Evolutionary conservation across 2,329 filamentous ascomycete species (phyloP).

Genomic region (Talaromyces sp.): DNA sequence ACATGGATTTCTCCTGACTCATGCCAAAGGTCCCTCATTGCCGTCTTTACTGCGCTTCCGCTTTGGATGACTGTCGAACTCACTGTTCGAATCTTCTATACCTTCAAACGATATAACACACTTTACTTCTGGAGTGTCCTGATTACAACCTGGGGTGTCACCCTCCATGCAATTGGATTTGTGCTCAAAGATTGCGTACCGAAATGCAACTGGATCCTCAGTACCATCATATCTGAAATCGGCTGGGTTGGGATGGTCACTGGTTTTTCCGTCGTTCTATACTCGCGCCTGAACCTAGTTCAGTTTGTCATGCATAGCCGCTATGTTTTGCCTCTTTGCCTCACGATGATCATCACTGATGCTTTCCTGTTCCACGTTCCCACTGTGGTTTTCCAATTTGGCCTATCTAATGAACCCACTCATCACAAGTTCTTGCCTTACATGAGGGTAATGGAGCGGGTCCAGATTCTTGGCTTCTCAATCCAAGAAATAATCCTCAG

Average conservation of each 20-base stretch:
- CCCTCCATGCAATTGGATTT: constrained; percentile 16
- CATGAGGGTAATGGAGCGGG: constrained; percentile 39
- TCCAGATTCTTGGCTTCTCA: constrained; percentile 46
- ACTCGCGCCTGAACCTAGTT: constrained; percentile 36
- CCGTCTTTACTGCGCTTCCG: constrained; percentile 8
- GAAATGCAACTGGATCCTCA: constrained; percentile 23
- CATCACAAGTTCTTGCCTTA: constrained; percentile 17
- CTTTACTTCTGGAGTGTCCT: constrained; percentile 20
- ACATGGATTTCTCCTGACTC: not conserved
- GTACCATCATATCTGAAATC: constrained; percentile 12
- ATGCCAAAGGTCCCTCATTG: constrained; percentile 9
- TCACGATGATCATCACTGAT: constrained; percentile 35
- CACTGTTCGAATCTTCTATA: constrained; percentile 14
- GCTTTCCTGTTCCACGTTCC: constrained; percentile 30
- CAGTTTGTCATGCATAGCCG: constrained; percentile 17
- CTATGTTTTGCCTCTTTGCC: constrained; percentile 18
- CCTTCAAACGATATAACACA: constrained; percentile 15
- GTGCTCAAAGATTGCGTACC: constrained; percentile 18
- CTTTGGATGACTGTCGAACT: constrained; percentile 16
- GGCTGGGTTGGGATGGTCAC: constrained; percentile 37
- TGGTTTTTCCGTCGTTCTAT: constrained; percentile 36
- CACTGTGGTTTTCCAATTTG: constrained; percentile 23
- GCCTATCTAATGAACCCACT: not conserved
- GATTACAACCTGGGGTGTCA: constrained; percentile 13
- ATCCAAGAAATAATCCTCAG: constrained; percentile 46